A percentile compares a stretch with the other conserved stretches of the same genome.
phyloP scores from a whole-genome alignment of 345 rosid genomes.

The Turnera subulata region DNA sequence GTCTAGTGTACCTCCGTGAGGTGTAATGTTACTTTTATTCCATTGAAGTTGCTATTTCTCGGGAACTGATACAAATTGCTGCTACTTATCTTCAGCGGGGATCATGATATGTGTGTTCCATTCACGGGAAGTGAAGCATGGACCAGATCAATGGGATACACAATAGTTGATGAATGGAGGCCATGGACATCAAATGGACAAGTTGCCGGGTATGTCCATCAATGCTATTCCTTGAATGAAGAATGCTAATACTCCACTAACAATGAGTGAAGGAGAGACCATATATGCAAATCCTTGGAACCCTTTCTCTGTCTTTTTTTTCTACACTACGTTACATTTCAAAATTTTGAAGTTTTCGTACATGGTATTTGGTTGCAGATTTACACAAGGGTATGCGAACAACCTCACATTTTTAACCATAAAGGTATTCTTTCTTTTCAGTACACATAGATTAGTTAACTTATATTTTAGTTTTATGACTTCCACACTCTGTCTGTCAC shows the following conservation, averaged over 20 bases:
- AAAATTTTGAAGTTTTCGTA: background rate
- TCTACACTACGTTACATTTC: background rate
- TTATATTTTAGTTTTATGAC: too few relatives aligned
- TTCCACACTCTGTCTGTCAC: too few relatives aligned
- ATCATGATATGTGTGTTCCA: constrained; percentile 95
- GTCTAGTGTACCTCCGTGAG: background rate
- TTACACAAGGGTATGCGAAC: constrained; percentile 61
- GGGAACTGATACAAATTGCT: constrained; percentile 1
- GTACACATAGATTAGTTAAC: background rate
- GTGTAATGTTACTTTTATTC: too few relatives aligned
- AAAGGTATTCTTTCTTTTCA: constrained; percentile 36
- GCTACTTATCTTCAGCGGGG: constrained; percentile 45
- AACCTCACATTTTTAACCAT: constrained; percentile 78
- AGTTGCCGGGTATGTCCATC: constrained; percentile 62
- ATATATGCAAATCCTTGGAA: background rate
- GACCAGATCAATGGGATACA: constrained; percentile 79
- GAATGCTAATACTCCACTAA: too few relatives aligned
- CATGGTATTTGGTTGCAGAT: constrained; percentile 34
- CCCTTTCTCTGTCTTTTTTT: background rate
- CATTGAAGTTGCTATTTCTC: background rate
- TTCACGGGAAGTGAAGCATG: constrained; percentile 88
- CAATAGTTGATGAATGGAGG: constrained; percentile 75
- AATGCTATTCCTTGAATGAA: background rate
- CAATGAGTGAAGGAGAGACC: background rate
- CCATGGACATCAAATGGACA: constrained; percentile 63